These are phyloP conservation scores for Vitis vinifera DNA, from an alignment of 164 flowering plant genomes.

Conservation along the genomic window ASM3070453v1 NC_081819.1:20392001-20392500, in stretches of 20 bases:
- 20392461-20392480: constrained; percentile 83
- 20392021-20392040: constrained; percentile 88
- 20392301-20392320: constrained; percentile 86
- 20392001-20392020: constrained; percentile 85
- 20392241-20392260: constrained; percentile 75
- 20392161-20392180: constrained; percentile 91
- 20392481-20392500: constrained; percentile 79
- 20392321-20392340: constrained; percentile 97
- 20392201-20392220: constrained; percentile 90
- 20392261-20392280: constrained; percentile 80
- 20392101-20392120: constrained; percentile 91
- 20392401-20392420: constrained; percentile 48
- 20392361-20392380: constrained; percentile 84
- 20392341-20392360: constrained; percentile 71
- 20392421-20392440: constrained; percentile 67
- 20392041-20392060: constrained; percentile 84
- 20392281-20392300: constrained; percentile 87
- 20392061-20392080: constrained; percentile 42
- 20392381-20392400: constrained; percentile 64
- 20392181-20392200: constrained; percentile 76
- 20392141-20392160: constrained; percentile 76
- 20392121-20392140: constrained; percentile 75
- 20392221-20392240: constrained; percentile 74
- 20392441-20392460: constrained; percentile 78
- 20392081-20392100: constrained; percentile 88